Evolutionary conservation across 441 rosid species (phyloP).

Genomic region (Aleurites moluccanus): DNA sequence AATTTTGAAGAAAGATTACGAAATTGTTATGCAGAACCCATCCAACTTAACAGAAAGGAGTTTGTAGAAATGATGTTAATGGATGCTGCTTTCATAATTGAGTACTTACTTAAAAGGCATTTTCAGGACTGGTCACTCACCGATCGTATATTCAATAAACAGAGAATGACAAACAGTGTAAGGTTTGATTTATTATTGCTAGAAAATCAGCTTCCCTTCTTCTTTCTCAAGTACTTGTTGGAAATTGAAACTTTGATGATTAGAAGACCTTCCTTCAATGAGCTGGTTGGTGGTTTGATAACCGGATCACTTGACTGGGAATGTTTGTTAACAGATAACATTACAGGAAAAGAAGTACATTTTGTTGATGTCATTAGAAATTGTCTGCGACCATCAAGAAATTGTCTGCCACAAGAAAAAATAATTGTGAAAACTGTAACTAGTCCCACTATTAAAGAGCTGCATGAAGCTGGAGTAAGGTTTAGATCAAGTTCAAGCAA

Average conservation of each 20-base stretch:
- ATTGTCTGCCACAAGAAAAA: no score
- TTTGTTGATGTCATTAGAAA: no score
- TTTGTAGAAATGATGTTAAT: conserved; percentile 3
- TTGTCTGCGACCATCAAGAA: no score
- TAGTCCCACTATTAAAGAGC: not conserved
- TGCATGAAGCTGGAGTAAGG: not conserved
- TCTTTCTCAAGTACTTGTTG: not conserved
- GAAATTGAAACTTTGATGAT: not conserved
- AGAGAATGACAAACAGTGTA: not conserved
- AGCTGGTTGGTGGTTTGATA: not conserved
- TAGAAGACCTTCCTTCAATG: no score
- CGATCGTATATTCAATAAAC: not conserved
- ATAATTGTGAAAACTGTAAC: not conserved
- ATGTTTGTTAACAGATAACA: no score
- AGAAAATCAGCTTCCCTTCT: conserved; percentile 23
- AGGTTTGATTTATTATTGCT: conserved; percentile 21
- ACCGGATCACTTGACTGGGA: no score
- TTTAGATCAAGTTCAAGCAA: not conserved
- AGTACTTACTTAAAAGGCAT: not conserved
- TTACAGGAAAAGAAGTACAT: no score
- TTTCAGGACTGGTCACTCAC: no score
- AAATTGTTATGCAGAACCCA: no score
- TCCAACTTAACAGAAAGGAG: no score
- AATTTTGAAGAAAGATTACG: no score
- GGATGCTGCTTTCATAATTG: not conserved